These are phyloP conservation scores for Nitzschia palea DNA, from an alignment of 108 stramenopile species.

Conservation along the genomic window DNA sequence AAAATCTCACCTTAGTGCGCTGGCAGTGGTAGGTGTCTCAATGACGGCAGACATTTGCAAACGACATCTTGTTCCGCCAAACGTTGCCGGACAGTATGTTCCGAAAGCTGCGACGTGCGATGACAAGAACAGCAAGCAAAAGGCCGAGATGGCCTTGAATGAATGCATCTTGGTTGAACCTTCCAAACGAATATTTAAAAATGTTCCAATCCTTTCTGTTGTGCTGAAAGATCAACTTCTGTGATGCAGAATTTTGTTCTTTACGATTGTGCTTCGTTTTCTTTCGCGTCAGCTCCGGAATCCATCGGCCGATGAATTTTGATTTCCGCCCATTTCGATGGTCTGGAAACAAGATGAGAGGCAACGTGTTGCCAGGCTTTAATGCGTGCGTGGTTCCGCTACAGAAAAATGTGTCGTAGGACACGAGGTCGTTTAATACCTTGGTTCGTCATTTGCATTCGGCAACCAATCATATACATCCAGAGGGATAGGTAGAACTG, in stretches of 20 bases:
- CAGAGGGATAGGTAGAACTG: no score
- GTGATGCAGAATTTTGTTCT: constrained; percentile 2
- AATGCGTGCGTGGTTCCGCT: no score
- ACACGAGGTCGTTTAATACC: no score
- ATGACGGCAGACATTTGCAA: constrained; percentile 11
- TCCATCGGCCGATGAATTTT: no score
- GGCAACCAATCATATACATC: no score
- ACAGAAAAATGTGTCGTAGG: no score
- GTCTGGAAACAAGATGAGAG: no score
- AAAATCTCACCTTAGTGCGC: neutral
- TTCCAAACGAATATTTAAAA: neutral
- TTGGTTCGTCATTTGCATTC: no score
- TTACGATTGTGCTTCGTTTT: neutral
- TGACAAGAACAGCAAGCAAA: neutral
- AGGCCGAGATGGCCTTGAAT: constrained; percentile 11
- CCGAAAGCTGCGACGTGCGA: neutral
- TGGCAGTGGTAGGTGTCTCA: constrained; percentile 1
- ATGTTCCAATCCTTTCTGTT: neutral
- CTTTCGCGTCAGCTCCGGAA: neutral
- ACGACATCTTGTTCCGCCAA: neutral
- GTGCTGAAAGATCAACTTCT: neutral
- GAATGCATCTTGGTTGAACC: constrained; percentile 3
- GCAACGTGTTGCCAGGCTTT: no score
- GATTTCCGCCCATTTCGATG: no score
- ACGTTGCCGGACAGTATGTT: neutral